Percentiles rank a stretch among this genome's conserved stretches.
Evolutionary conservation across 352 stramenopile species (phyloP).

Genomic region (Stephanocyclus meneghinianus): DNA sequence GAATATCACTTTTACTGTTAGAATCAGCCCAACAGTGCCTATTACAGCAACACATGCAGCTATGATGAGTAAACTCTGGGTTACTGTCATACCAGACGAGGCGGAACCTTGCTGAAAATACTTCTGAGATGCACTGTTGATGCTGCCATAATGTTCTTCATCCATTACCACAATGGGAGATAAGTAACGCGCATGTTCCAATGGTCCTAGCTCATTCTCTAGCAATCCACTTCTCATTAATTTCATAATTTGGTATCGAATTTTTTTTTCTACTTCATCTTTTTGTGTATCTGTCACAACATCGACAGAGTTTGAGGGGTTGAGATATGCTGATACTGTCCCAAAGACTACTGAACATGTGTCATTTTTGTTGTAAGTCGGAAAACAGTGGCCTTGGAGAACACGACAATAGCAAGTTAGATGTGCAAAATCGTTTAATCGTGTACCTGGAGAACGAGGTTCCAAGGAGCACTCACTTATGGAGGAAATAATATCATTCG

Average conservation of each 20-base stretch:
- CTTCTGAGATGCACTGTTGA: neutral
- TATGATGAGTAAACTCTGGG: conserved; percentile 19
- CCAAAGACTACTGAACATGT: conserved; percentile 15
- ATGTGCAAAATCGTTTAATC: neutral
- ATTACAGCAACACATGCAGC: conserved; percentile 10
- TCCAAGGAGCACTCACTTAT: conserved; percentile 1
- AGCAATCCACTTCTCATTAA: conserved; percentile 22
- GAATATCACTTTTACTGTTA: conserved; percentile 4
- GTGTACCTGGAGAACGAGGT: neutral
- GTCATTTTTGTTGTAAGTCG: conserved; percentile 16
- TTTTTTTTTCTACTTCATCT: conserved; percentile 11
- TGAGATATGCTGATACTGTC: conserved; percentile 15
- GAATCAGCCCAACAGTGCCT: conserved; percentile 8
- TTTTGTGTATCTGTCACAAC: conserved; percentile 14
- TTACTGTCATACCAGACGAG: conserved; percentile 2
- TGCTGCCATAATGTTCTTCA: conserved; percentile 7
- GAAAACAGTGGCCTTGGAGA: conserved; percentile 13
- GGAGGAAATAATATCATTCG: conserved; percentile 8
- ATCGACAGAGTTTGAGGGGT: conserved; percentile 1
- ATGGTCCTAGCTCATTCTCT: conserved; percentile 1
- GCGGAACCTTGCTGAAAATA: neutral
- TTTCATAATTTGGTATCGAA: conserved; percentile 21
- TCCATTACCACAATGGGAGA: conserved; percentile 12
- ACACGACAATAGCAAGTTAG: neutral
- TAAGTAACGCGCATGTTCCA: conserved; percentile 18